Evolutionary conservation across 306 rosid genomes (phyloP).

Genomic region (Glycine tomentella): DNA sequence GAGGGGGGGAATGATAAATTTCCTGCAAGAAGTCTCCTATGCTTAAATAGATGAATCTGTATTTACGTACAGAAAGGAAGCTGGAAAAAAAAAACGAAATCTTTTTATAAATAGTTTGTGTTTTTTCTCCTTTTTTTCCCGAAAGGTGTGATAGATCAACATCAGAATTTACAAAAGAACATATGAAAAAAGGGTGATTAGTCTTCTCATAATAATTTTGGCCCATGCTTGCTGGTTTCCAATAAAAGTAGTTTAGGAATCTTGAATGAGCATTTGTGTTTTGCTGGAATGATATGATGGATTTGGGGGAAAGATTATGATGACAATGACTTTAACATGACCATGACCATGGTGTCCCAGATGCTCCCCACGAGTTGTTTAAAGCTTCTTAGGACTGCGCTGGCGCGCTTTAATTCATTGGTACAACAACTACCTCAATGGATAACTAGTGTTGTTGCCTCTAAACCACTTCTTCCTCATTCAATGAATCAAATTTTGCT

Average conservation of each 20-base stretch:
- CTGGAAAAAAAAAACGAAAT: no score
- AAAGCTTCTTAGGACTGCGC: conserved; percentile 36
- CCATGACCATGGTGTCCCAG: conserved; percentile 61
- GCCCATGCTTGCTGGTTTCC: conserved; percentile 37
- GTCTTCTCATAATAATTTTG: conserved; percentile 32
- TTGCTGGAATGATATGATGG: conserved; percentile 34
- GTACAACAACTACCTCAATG: conserved; percentile 15
- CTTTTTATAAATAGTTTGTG: neutral
- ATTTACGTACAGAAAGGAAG: neutral
- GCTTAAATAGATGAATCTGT: no score
- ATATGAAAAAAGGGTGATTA: neutral
- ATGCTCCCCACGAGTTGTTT: conserved; percentile 67
- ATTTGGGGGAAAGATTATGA: conserved; percentile 31
- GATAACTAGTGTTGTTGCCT: neutral
- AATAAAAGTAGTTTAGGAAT: conserved; percentile 28
- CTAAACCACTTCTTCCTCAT: neutral
- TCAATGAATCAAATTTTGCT: neutral
- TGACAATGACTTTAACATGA: conserved; percentile 35
- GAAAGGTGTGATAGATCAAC: neutral
- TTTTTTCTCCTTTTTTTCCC: neutral
- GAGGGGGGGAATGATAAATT: no score
- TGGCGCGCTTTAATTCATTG: conserved; percentile 38
- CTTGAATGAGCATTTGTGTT: conserved; percentile 28
- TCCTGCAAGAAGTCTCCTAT: no score
- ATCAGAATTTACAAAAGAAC: conserved; percentile 28